Evolutionary conservation across 306 rosid genomes (phyloP), one percentile per base, ranked within the genome.

Genomic region (Glycyrrhiza uralensis): DNA sequence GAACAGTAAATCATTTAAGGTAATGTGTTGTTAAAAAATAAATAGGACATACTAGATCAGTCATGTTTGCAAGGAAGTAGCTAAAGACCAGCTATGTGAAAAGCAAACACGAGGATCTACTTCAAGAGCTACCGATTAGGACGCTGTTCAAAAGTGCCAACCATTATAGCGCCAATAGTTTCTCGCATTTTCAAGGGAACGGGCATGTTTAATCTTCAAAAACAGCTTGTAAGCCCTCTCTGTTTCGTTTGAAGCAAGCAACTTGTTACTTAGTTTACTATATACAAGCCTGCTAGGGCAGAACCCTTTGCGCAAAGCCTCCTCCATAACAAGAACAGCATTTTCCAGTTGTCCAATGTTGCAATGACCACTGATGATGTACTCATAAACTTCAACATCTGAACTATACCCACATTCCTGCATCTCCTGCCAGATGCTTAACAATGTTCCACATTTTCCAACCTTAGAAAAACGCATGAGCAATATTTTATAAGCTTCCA

Each of bases 271-370:
- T 47, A 93, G 78, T 82, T 87, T 93, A 85, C 94, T 85, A 66
- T 83, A 91, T 14, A 82, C 83, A 62, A 81, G 96, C 81, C 96
- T 89, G 83, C 86, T 79, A 1, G 96, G 96, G 70, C 91, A 91
- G 59, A 89, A 91, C 7, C 96, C 96, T 67, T 80, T 81, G 38
- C 71, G 60, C 79, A 93, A 65, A 76, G 81, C 85, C 87, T 93
- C 98, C 83, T 91, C 97, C 98, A 89, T 87, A 66, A 87, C 97
- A 80, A 85, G 92, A 80, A 86, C 92, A 15, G 94, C 97, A 80
- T 83, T 87, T 70, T 93, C 97, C 66, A 93, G 92, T 66, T 89
- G 94, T 68, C 96, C 98, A 12, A 81, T 52, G 74, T 83, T 89
- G 81, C 92, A 89, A 72, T 90, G 97, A 50, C 98, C 96, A 56